phyloP scores from a whole-genome alignment of 805 yeast genomes.

The Kodamaea kakaduensis region DNA sequence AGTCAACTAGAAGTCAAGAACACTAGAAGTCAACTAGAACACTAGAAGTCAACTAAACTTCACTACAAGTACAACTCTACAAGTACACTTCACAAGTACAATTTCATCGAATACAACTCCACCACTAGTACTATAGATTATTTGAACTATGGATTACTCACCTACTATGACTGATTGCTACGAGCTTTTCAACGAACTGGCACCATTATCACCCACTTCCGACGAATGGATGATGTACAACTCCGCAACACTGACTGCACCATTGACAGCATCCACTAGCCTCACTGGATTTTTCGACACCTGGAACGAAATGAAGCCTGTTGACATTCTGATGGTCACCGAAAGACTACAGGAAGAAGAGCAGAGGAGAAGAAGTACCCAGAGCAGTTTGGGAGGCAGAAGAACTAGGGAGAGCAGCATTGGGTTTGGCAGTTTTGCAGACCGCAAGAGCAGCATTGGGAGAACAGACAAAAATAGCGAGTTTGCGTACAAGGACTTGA shows the following conservation, averaged over 20 bases:
- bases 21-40: background rate
- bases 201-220: constrained; percentile 7
- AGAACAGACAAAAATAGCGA: too few relatives aligned
- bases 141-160: constrained; percentile 1
- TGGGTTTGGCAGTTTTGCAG: too few relatives aligned
- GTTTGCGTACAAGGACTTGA: too few relatives aligned
- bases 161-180: constrained; percentile 1
- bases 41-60: too few relatives aligned
- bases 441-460: too few relatives aligned
- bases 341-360: constrained; percentile 2
- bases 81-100: too few relatives aligned
- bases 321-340: constrained; percentile 5
- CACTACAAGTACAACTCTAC: too few relatives aligned
- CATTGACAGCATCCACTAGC: constrained; percentile 6
- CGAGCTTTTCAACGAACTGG: constrained; percentile 8
- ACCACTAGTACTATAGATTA: too few relatives aligned
- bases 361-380: background rate
- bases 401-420: too few relatives aligned
- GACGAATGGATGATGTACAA: constrained; percentile 6
- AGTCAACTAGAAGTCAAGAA: background rate
- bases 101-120: too few relatives aligned
- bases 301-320: constrained; percentile 7
- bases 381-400: too few relatives aligned
- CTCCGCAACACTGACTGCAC: constrained; percentile 4
- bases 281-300: constrained; percentile 7